These are phyloP conservation scores for Euphorbia lathyris DNA, from an alignment of 345 rosid species.

Conservation along the genomic window DNA sequence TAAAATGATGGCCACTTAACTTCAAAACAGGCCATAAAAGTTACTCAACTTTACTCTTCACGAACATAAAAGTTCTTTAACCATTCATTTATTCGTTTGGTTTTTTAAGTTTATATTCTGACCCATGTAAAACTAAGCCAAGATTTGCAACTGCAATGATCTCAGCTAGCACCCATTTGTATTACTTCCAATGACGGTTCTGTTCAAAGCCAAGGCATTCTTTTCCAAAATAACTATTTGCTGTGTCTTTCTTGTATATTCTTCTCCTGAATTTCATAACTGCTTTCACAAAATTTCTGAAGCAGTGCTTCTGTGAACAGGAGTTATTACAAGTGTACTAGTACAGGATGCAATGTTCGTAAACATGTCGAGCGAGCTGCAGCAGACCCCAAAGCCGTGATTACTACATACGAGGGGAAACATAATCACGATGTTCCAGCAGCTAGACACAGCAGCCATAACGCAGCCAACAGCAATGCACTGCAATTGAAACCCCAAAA, in stretches of 20 bases:
- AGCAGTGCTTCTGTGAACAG: constrained; percentile 29
- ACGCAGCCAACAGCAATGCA: constrained; percentile 24
- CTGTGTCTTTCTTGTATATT: neutral
- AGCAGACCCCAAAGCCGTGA: constrained; percentile 78
- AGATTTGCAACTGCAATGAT: neutral
- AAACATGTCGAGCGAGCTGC: constrained; percentile 96
- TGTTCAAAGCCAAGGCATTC: neutral
- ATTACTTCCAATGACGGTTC: neutral
- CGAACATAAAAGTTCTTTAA: too few relatives aligned
- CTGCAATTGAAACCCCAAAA: constrained; percentile 29
- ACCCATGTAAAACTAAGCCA: neutral
- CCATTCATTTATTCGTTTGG: neutral
- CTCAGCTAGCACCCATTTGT: neutral
- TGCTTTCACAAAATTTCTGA: constrained; percentile 20
- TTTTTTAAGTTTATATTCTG: neutral
- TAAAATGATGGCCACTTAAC: too few relatives aligned
- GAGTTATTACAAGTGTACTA: constrained; percentile 95
- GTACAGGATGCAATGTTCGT: constrained; percentile 79
- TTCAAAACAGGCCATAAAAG: too few relatives aligned
- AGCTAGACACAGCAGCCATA: constrained; percentile 58
- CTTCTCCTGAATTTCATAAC: neutral
- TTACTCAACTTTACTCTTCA: too few relatives aligned
- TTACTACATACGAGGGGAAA: constrained; percentile 96
- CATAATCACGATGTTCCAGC: constrained; percentile 86
- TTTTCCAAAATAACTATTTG: neutral